Conservation (phyloP, 768 basidiomycete genomes). For the Filobasidium floriforme region DNA sequence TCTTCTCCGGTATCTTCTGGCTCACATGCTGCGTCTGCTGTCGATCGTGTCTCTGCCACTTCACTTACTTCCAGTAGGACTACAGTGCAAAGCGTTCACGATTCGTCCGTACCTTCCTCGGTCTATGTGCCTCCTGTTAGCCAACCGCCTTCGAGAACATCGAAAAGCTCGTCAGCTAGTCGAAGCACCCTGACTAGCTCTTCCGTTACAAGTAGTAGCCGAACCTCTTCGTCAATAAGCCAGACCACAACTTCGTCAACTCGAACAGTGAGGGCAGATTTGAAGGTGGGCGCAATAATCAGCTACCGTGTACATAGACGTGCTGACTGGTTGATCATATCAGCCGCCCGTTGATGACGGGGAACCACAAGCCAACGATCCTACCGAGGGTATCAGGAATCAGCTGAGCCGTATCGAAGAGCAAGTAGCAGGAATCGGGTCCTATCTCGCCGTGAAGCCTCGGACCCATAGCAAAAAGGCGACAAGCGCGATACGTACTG, state of each 20-base stretch:
- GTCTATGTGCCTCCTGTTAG: background rate
- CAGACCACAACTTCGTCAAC: background rate
- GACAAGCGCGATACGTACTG: slow-evolving; percentile 8
- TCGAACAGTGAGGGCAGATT: background rate
- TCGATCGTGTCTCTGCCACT: slow-evolving; percentile 9
- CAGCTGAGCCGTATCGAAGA: slow-evolving; percentile 64
- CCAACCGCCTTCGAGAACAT: background rate
- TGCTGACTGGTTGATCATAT: background rate
- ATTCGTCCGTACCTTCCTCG: too few relatives aligned
- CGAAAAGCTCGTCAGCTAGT: slow-evolving; percentile 9
- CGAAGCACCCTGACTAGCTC: background rate
- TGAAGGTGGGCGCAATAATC: too few relatives aligned
- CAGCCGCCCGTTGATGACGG: background rate
- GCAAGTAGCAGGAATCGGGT: slow-evolving; percentile 57
- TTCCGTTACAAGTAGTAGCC: background rate
- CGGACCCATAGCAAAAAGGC: background rate
- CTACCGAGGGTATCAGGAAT: slow-evolving; percentile 24
- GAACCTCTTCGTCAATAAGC: background rate
- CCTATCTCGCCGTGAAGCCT: slow-evolving; percentile 34
- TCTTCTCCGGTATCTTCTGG: slow-evolving; percentile 9
- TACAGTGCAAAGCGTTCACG: too few relatives aligned
- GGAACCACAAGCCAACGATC: background rate
- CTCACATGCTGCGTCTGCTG: slow-evolving; percentile 9
- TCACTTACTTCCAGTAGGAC: too few relatives aligned
- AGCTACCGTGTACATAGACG: too few relatives aligned